phyloP scores from a whole-genome alignment of 148 eudicot species.

The Amaranthus hypochondriacus region DNA sequence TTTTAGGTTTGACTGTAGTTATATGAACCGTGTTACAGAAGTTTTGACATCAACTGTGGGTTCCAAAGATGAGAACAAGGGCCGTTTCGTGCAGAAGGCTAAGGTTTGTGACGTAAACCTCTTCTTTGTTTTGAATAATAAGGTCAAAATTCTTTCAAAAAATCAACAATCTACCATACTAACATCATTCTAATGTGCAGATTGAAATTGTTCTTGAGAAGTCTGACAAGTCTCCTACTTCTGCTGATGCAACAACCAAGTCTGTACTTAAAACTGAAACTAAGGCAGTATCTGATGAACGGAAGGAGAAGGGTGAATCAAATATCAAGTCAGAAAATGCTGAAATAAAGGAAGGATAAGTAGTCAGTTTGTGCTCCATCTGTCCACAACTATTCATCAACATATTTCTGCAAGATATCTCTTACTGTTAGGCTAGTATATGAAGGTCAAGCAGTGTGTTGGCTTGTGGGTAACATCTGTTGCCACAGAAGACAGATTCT shows the following conservation, averaged over 20 bases:
- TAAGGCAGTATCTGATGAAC: neutral
- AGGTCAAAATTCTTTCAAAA: neutral
- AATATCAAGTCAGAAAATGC: neutral
- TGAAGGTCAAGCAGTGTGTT: conserved; percentile 7
- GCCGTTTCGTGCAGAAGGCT: conserved; percentile 34
- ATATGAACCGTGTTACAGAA: conserved; percentile 16
- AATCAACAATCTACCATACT: neutral
- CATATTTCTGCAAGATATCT: conserved; percentile 1
- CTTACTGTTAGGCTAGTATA: neutral
- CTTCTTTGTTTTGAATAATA: neutral
- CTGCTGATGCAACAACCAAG: neutral
- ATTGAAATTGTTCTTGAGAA: conserved; percentile 31
- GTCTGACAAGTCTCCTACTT: conserved; percentile 14
- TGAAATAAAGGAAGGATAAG: conserved; percentile 9
- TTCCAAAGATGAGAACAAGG: conserved; percentile 33
- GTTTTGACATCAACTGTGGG: conserved; percentile 42
- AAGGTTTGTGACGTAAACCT: conserved; percentile 8
- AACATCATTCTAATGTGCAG: neutral
- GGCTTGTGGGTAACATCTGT: conserved; percentile 6
- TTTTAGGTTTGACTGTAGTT: neutral
- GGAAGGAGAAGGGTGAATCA: neutral
- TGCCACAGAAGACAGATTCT: conserved; percentile 1
- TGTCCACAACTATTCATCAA: neutral
- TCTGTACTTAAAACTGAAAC: conserved; percentile 4
- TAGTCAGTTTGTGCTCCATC: neutral